These are phyloP conservation scores for Cubamyces lactineus DNA, from an alignment of 768 basidiomycete species.

Conservation along the genomic window DNA sequence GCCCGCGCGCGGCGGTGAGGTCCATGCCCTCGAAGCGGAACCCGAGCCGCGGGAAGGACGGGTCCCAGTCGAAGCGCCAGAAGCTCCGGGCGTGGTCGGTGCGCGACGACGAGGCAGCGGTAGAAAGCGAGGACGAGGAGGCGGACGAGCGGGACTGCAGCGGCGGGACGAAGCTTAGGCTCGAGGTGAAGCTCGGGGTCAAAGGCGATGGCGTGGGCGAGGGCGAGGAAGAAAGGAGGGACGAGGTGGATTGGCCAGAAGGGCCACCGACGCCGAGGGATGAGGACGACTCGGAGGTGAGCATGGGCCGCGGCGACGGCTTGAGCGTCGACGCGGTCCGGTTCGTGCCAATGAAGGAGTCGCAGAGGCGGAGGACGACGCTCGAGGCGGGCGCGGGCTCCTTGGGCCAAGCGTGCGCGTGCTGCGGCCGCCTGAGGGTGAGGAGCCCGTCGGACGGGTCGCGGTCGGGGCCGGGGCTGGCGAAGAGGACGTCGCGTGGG, in stretches of 20 bases:
- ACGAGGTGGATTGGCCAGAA: not conserved
- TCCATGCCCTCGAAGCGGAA: slow-evolving; percentile 25
- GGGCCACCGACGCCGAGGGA: not conserved
- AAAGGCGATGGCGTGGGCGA: not conserved
- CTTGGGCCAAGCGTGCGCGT: slow-evolving; percentile 17
- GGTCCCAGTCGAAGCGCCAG: slow-evolving; percentile 25
- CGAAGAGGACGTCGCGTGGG: slow-evolving; percentile 14
- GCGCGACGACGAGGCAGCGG: not conserved
- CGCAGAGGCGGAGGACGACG: slow-evolving; percentile 17
- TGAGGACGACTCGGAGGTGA: not conserved
- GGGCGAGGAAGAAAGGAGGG: not conserved
- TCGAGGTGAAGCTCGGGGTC: not conserved
- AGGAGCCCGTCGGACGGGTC: slow-evolving; percentile 17
- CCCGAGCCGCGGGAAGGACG: slow-evolving; percentile 19
- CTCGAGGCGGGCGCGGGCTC: slow-evolving; percentile 7
- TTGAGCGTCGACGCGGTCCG: slow-evolving; percentile 17
- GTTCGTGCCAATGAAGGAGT: slow-evolving; percentile 19
- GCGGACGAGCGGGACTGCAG: not conserved
- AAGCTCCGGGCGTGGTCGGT: not conserved
- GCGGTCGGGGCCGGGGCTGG: slow-evolving; percentile 5
- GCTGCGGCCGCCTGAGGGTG: slow-evolving; percentile 14
- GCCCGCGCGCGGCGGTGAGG: slow-evolving; percentile 15
- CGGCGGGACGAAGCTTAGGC: not conserved
- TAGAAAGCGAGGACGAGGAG: not conserved
- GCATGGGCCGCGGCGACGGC: slow-evolving; percentile 9